Conservation (phyloP, 1,284 basidiomycete species). For the Ceratobasidium sp. region DNA sequence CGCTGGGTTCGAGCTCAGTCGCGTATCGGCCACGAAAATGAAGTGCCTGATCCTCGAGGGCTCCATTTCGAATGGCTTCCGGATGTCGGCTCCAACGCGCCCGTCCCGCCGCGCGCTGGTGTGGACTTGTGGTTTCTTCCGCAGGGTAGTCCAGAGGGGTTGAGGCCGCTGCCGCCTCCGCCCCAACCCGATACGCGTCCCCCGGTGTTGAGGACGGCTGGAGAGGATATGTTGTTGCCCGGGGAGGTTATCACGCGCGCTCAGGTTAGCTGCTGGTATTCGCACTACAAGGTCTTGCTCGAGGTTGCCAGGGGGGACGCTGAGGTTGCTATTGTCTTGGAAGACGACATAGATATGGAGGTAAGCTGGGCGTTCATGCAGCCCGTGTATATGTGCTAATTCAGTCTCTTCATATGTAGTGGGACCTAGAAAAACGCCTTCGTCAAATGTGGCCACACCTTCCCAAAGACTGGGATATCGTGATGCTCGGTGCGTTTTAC, state of each 20-base stretch:
- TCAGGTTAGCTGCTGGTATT: conserved; percentile 81
- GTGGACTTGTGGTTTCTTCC: conserved; percentile 36
- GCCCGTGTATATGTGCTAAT: background rate
- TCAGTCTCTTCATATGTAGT: conserved; percentile 65
- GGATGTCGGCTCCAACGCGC: conserved; percentile 28
- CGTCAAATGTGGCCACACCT: conserved; percentile 67
- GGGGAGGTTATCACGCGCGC: conserved; percentile 62
- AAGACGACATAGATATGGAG: conserved; percentile 78
- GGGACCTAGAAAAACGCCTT: conserved; percentile 69
- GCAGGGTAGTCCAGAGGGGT: background rate
- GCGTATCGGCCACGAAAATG: conserved; percentile 36
- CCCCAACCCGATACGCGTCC: conserved; percentile 41
- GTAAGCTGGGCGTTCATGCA: conserved; percentile 4
- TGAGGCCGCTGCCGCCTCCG: conserved; percentile 36
- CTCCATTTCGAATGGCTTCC: conserved; percentile 37
- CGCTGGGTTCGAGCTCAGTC: conserved; percentile 43
- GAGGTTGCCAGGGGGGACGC: conserved; percentile 54
- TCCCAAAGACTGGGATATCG: conserved; percentile 78
- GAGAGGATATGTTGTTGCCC: conserved; percentile 24
- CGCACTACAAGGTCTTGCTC: conserved; percentile 71
- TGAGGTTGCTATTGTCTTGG: conserved; percentile 69
- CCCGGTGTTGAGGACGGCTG: conserved; percentile 40
- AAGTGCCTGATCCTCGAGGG: conserved; percentile 32
- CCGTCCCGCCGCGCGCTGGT: conserved; percentile 23
- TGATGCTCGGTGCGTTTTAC: conserved; percentile 71